phyloP scores from a whole-genome alignment of 345 rosid species.

The Limnanthes douglasii region DNA sequence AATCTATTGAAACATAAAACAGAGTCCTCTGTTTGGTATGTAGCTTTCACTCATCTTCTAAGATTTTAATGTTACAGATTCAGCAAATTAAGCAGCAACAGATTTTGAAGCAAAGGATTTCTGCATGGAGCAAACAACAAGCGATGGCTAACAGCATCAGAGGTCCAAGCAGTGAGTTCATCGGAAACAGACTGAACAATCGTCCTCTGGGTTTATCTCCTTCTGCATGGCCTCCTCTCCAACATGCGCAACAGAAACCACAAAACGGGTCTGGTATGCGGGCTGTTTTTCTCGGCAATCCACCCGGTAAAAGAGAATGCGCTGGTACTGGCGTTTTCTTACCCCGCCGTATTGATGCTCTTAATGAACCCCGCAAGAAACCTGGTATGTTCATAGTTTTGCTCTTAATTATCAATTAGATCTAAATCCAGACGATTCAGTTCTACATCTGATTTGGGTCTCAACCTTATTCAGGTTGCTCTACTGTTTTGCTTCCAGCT shows the following conservation, averaged over 20 bases:
- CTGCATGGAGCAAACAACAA: constrained; percentile 6
- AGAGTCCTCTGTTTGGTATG: not conserved
- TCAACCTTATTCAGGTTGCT: constrained; percentile 22
- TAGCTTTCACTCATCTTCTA: too few relatives aligned
- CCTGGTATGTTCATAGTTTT: constrained; percentile 23
- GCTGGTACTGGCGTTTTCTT: constrained; percentile 89
- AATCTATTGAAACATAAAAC: not conserved
- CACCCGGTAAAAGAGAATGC: constrained; percentile 29
- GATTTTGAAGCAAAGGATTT: constrained; percentile 14
- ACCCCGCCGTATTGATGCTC: constrained; percentile 57
- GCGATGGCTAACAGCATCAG: constrained; percentile 13
- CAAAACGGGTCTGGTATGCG: constrained; percentile 35
- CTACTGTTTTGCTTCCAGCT: constrained; percentile 69
- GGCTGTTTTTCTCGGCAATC: constrained; percentile 37
- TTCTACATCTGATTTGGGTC: not conserved
- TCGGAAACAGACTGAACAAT: not conserved
- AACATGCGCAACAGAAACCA: constrained; percentile 13
- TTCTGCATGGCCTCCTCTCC: constrained; percentile 48
- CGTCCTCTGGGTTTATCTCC: constrained; percentile 23
- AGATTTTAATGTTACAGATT: constrained; percentile 16
- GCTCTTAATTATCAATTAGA: not conserved
- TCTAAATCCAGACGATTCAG: not conserved
- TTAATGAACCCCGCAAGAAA: constrained; percentile 43
- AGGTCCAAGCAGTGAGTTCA: not conserved
- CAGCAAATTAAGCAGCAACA: constrained; percentile 46